Conservation (phyloP, 2,329 filamentous ascomycete genomes). For the Ascosphaera apis region DNA sequence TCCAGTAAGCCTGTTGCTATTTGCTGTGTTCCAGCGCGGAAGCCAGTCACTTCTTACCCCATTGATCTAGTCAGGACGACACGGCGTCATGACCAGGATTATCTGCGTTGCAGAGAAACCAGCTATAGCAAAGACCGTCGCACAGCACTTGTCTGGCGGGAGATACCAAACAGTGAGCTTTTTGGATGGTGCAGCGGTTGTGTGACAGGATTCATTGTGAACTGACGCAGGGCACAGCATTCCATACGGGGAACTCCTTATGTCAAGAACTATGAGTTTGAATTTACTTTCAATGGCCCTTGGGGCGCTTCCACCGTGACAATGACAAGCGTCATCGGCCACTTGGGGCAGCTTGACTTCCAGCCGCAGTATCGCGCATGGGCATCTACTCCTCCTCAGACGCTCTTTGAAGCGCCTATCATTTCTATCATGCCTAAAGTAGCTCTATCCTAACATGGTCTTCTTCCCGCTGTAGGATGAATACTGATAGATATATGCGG, state of each 20-base stretch:
- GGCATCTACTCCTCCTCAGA: constrained; percentile 54
- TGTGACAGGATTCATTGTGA: background rate
- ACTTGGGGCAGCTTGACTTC: constrained; percentile 67
- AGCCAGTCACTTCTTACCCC: no score
- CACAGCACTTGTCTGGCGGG: constrained; percentile 67
- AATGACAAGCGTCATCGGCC: constrained; percentile 84
- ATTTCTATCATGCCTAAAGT: constrained; percentile 9
- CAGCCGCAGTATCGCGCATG: constrained; percentile 51
- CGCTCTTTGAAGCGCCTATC: constrained; percentile 63
- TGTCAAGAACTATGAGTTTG: constrained; percentile 86
- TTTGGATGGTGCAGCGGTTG: background rate
- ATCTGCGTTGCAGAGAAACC: constrained; percentile 72
- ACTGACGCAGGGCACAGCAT: constrained; percentile 29
- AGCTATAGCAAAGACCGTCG: constrained; percentile 86
- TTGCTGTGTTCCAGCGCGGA: no score
- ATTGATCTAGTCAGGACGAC: no score
- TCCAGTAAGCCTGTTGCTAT: no score
- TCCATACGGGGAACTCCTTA: constrained; percentile 45
- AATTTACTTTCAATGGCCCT: constrained; percentile 58
- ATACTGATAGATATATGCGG: background rate
- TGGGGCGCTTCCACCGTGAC: constrained; percentile 70
- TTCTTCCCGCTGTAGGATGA: background rate
- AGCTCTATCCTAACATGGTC: background rate
- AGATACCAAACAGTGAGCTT: constrained; percentile 41
- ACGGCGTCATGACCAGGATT: constrained; percentile 25